Conservation (phyloP, 108 stramenopile genomes). For the Fistulifera pelliculosa region DNA sequence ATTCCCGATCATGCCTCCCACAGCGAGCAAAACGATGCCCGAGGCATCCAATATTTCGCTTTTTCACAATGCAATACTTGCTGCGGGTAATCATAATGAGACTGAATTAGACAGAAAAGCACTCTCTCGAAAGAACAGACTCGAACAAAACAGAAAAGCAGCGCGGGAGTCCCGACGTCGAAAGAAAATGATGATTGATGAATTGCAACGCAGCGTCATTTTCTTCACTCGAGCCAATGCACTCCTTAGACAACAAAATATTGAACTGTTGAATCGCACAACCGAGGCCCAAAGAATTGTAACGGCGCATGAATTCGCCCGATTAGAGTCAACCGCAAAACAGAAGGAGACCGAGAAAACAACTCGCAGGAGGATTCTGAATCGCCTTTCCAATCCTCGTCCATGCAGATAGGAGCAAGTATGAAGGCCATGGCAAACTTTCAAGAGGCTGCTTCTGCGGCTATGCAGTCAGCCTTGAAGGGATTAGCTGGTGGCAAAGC, state of each 20-base stretch:
- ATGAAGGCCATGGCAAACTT: slow-evolving; percentile 66
- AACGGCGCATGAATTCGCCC: slow-evolving; percentile 10
- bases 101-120: no score
- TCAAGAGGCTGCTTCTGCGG: slow-evolving; percentile 49
- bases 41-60: slow-evolving; percentile 16
- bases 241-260: slow-evolving; percentile 62
- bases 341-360: slow-evolving; percentile 21
- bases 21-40: slow-evolving; percentile 29
- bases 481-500: slow-evolving; percentile 22
- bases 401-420: slow-evolving; percentile 50
- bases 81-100: no score
- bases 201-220: slow-evolving; percentile 73
- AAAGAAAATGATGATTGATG: slow-evolving; percentile 82
- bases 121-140: slow-evolving; percentile 28
- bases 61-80: no score
- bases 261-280: slow-evolving; percentile 47
- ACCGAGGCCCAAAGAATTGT: slow-evolving; percentile 56
- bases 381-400: slow-evolving; percentile 3
- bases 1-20: slow-evolving; percentile 41
- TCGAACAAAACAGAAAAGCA: slow-evolving; percentile 69
- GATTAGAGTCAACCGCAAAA: background rate
- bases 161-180: slow-evolving; percentile 73
- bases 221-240: slow-evolving; percentile 74
- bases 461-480: slow-evolving; percentile 47
- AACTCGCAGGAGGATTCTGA: slow-evolving; percentile 17